Percentiles rank a stretch among this genome's conserved stretches.
These are phyloP conservation scores for Serendipita vermifera DNA, from an alignment of 768 basidiomycete genomes.

Conservation along the genomic window DNA sequence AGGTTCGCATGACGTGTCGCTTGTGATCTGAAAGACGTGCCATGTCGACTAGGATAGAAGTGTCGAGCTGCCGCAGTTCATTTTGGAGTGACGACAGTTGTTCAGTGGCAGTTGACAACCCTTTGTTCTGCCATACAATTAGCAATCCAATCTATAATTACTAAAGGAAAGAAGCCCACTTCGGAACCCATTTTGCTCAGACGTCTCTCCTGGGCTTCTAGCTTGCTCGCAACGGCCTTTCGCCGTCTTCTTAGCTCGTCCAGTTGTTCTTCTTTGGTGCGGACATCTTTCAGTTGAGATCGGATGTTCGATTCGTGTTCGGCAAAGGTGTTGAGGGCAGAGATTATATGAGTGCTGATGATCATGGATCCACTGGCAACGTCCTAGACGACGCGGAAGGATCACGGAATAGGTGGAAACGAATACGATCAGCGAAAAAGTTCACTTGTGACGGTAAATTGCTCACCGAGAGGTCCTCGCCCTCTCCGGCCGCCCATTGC, in stretches of 20 bases:
- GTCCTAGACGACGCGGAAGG: conserved; percentile 41
- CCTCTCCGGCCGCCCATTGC: conserved; percentile 64
- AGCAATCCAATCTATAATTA: neutral
- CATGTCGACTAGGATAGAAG: conserved; percentile 74
- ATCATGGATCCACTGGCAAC: conserved; percentile 56
- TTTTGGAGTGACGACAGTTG: conserved; percentile 53
- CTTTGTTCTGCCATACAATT: conserved; percentile 45
- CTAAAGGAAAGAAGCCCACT: conserved; percentile 11
- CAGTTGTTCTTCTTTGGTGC: conserved; percentile 71
- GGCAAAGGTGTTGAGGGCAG: conserved; percentile 56
- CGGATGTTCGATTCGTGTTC: conserved; percentile 57
- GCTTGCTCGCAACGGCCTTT: conserved; percentile 49
- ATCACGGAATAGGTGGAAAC: too few species aligned
- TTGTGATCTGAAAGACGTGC: conserved; percentile 74
- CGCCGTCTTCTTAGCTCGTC: conserved; percentile 64
- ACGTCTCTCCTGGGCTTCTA: conserved; percentile 78
- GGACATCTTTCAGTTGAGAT: conserved; percentile 63
- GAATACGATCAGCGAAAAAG: too few species aligned
- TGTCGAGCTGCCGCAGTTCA: conserved; percentile 66
- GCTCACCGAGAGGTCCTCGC: conserved; percentile 67
- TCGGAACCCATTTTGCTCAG: conserved; percentile 81
- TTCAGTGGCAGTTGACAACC: conserved; percentile 59
- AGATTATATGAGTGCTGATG: conserved; percentile 52
- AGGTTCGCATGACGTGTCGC: conserved; percentile 49
- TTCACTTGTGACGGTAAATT: too few species aligned